Evolutionary conservation across 1,284 basidiomycete genomes (phyloP).

Genomic region (Microbotryum lychnidis-dioicae): DNA sequence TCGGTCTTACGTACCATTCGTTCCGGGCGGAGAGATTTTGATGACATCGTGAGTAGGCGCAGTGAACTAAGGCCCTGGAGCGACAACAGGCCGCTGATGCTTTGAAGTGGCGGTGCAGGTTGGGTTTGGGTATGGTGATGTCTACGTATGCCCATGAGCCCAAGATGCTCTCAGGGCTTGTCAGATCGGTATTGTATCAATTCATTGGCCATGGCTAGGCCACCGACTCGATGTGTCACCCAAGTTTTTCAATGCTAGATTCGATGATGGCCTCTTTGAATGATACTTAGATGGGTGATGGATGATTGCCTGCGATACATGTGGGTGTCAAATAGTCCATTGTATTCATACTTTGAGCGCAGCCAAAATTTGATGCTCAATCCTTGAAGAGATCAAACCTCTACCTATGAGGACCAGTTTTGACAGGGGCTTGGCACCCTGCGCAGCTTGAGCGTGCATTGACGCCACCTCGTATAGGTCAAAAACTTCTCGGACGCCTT

Average conservation of each 20-base stretch:
- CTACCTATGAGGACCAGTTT: constrained; percentile 84
- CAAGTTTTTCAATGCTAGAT: too few relatives aligned
- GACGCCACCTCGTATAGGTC: constrained; percentile 52
- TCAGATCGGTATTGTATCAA: constrained; percentile 74
- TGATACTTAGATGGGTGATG: too few relatives aligned
- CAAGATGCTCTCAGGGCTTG: constrained; percentile 75
- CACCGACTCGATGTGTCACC: too few relatives aligned
- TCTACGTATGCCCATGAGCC: constrained; percentile 74
- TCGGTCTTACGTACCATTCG: constrained; percentile 62
- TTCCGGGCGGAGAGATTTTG: constrained; percentile 57
- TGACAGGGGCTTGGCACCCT: constrained; percentile 27
- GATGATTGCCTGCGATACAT: too few relatives aligned
- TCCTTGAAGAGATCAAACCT: constrained; percentile 45
- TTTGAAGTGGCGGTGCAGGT: constrained; percentile 42
- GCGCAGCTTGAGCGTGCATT: constrained; percentile 37
- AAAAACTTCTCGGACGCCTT: constrained; percentile 78
- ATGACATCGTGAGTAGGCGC: constrained; percentile 51
- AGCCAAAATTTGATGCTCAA: too few relatives aligned
- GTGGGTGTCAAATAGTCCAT: too few relatives aligned
- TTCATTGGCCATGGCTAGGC: constrained; percentile 73
- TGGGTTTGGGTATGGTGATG: constrained; percentile 89
- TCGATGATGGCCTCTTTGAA: too few relatives aligned
- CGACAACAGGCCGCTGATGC: too few relatives aligned
- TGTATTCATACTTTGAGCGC: too few relatives aligned
- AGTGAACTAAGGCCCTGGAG: too few relatives aligned